Base-by-base conservation (phyloP, 1,284 basidiomycete species). In the Inonotus obliquus region DNA sequence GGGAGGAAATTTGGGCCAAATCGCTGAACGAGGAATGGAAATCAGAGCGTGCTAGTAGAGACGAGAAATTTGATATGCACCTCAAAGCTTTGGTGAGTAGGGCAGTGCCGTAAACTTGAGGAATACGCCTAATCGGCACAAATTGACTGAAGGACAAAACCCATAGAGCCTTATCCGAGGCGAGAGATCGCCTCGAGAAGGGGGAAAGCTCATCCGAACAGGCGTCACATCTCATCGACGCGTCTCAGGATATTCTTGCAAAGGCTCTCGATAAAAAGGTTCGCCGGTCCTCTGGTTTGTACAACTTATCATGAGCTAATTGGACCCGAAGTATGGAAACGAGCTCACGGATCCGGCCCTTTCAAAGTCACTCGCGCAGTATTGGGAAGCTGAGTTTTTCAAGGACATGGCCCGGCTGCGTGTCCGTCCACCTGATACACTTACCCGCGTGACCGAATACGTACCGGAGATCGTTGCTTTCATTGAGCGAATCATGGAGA, bases 381-480 rank as follows among this genome's bases (percentile, higher is more conserved):
- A 89, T 72, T 98, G 96, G 96, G 97, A 99, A 75, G 78, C 77
- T 32, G 82, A 85, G 59, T 99, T 94, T 78, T 96, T 98, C 77
- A 79, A 88, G 49, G 96, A 98, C 72, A 99, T 99, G 97, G 78
- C 79, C 35, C 86, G 89, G 14, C 81, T 99, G 29, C 85, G 85
- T 65, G 92, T 99, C 56, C 86, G 91, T 62, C 85, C 89, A 37
- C 96, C 97, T 17, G 94, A 96, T 72, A 94, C 87, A 1, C 77
- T 98, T 60, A 99, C 97, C 2, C 87, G 97, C 44, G 97, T 99
- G 14, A 96, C 94, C 17, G 97, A 99, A 74, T 99, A 95, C 74
- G 90, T 99, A 13, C 93, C 95, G 7, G 96, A 99, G 75, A 94
- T 98, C 66, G 92, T 95, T 57, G 74, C 82, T 1, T 99, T 96